phyloP scores from a whole-genome alignment of 768 basidiomycete species.

The Holtermanniella nyarrowii region DNA sequence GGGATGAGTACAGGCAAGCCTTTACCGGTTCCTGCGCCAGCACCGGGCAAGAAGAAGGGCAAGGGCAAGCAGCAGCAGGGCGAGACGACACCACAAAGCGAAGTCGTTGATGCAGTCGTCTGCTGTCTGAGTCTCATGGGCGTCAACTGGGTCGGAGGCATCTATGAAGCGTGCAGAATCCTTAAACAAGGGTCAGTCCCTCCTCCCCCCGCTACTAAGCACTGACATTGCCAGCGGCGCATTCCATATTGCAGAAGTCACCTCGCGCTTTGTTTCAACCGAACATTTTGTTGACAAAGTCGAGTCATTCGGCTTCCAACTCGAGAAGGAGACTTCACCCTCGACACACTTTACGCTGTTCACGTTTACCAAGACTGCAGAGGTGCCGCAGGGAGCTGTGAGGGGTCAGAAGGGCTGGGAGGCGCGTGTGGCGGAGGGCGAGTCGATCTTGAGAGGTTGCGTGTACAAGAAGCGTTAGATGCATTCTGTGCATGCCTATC shows the following conservation, averaged over 20 bases:
- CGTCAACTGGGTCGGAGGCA: slow-evolving; percentile 84
- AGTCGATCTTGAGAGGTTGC: slow-evolving; percentile 39
- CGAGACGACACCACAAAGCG: slow-evolving; percentile 45
- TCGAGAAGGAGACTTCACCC: slow-evolving; percentile 34
- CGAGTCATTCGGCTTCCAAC: slow-evolving; percentile 37
- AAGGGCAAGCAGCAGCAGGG: slow-evolving; percentile 42
- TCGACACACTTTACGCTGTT: slow-evolving; percentile 42
- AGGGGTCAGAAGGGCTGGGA: slow-evolving; percentile 33
- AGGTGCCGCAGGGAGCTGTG: slow-evolving; percentile 27
- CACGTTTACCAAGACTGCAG: slow-evolving; percentile 28
- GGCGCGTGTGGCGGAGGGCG: slow-evolving; percentile 33
- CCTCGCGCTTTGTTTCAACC: slow-evolving; percentile 37
- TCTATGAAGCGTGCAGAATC: slow-evolving; percentile 81
- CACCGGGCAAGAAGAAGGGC: slow-evolving; percentile 44
- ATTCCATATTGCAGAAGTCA: slow-evolving; percentile 41
- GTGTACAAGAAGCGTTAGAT: slow-evolving; percentile 41
- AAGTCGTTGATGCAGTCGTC: slow-evolving; percentile 80
- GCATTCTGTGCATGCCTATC: not conserved
- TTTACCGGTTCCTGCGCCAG: not conserved
- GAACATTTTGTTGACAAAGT: slow-evolving; percentile 33
- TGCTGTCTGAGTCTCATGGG: slow-evolving; percentile 96
- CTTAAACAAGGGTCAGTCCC: slow-evolving; percentile 62
- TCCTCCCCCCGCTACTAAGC: not conserved
- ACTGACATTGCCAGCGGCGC: slow-evolving; percentile 20
- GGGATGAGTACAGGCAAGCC: slow-evolving; percentile 6